Evolutionary conservation across 108 stramenopile species (phyloP), one percentile per base, ranked within the genome.

Genomic region (Fragilaria crotonensis): DNA sequence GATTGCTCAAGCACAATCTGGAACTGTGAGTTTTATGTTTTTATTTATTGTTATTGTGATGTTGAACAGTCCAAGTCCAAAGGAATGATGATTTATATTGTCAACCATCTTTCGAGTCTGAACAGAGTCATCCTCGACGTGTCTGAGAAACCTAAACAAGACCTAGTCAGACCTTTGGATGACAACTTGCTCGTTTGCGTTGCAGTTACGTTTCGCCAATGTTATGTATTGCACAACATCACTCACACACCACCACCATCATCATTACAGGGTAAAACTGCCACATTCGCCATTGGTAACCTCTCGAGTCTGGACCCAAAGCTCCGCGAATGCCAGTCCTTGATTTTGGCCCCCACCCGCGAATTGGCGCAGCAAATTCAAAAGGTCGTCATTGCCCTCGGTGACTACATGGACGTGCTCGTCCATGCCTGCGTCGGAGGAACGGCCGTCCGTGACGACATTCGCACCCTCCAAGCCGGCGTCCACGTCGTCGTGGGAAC

Each of bases 371-470:
- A 96, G 67, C 99, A 99, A 71, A 99, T 97, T 75, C 95, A 96
- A 66, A 98, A 97, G 90, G 99, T 99, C 45, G 96, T 99, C 52
- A 79, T 96, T 71, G 95, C 96, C 26, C 84, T 99, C 21, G 95
- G 96, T 22, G 99, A 99, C 68, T 99, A 92, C 95, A 98, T 99
- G 99, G 80, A 94, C 45, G 77, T 98, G 50, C 68, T 78, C 59
- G 95, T 98, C 48, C 99, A 99, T 62, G 97, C 95, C 57, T 99
- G 99, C 74, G 97, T 99, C 60, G 99, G 99, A 64, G 99, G 99
- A 56, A 99, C 97, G 33, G 96, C 99, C 58, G 97, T 99, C 52
- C 96, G 99, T 69, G 97, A 99, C 48, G 99, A 99, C 81, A 98
- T 98, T 64, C 94, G 95, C 48, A 97, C 93, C 62, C 95, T 99